Evolutionary conservation across 192 early-diverging fungal species (phyloP).

Genomic region (Chytriomyces confervae): DNA sequence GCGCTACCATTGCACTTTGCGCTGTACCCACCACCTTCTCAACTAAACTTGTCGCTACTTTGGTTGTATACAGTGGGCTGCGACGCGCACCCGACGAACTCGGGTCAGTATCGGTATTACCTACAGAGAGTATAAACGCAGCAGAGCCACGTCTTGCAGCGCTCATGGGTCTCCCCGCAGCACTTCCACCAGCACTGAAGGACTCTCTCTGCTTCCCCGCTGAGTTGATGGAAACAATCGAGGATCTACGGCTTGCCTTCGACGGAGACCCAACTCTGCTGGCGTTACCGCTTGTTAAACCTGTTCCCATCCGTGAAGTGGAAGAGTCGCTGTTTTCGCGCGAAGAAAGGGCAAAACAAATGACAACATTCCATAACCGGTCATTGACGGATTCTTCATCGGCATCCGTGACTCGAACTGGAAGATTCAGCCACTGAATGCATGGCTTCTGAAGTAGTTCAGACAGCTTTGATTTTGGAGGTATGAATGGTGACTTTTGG

Average conservation of each 20-base stretch:
- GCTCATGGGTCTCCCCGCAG: background rate
- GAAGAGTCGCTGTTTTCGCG: background rate
- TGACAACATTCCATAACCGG: conserved; percentile 22
- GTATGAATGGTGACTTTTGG: background rate
- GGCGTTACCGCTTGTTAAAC: background rate
- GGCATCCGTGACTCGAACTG: conserved; percentile 10
- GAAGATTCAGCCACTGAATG: conserved; percentile 32
- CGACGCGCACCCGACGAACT: background rate
- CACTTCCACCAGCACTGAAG: background rate
- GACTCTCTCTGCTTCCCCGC: background rate
- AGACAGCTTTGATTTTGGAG: background rate
- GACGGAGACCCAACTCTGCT: background rate
- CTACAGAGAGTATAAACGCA: too few species aligned
- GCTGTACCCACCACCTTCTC: background rate
- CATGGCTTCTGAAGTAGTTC: conserved; percentile 6
- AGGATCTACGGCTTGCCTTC: background rate
- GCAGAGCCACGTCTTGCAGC: too few species aligned
- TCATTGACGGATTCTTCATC: conserved; percentile 27
- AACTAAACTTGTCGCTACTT: conserved; percentile 12
- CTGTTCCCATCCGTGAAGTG: background rate
- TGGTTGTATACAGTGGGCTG: conserved; percentile 5
- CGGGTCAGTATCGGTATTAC: background rate
- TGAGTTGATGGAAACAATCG: background rate
- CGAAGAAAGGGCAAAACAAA: conserved; percentile 13
- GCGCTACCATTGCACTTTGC: background rate